Conservation (phyloP, 1,284 basidiomycete species). For the Boletus sp. region DNA sequence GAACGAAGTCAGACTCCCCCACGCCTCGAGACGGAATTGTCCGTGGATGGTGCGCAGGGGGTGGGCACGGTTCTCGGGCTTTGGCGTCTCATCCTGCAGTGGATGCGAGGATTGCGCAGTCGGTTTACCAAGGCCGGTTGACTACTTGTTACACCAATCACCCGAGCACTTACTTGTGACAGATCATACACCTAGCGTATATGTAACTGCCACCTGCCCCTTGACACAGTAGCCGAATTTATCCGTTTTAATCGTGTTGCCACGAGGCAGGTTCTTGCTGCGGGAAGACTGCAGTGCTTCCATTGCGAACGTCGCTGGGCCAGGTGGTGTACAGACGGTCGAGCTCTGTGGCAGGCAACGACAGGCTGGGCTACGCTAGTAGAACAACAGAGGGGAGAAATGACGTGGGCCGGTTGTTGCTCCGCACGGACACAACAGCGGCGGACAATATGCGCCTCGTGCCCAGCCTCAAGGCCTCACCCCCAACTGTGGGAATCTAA, state of each 20-base stretch:
- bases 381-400: conserved; percentile 6
- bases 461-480: conserved; percentile 39
- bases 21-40: conserved; percentile 2
- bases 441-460: conserved; percentile 38
- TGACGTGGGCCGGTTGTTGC: conserved; percentile 14
- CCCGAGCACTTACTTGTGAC: not conserved
- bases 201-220: not conserved
- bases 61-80: conserved; percentile 8
- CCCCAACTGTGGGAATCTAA: conserved; percentile 34
- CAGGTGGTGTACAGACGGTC: conserved; percentile 1
- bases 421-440: conserved; percentile 17
- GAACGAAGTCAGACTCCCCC: conserved; percentile 23
- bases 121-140: conserved; percentile 12
- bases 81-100: conserved; percentile 21
- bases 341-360: conserved; percentile 4
- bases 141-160: not conserved
- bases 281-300: conserved; percentile 1
- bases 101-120: conserved; percentile 20
- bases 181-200: too few relatives aligned
- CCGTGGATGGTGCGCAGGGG: not conserved
- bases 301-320: conserved; percentile 3
- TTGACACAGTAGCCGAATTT: conserved; percentile 21
- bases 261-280: conserved; percentile 10
- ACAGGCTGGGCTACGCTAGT: not conserved
- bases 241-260: conserved; percentile 4